These are phyloP conservation scores for Zalaria obscura DNA, from an alignment of 2,329 filamentous ascomycete species.

Conservation along the genomic window DNA sequence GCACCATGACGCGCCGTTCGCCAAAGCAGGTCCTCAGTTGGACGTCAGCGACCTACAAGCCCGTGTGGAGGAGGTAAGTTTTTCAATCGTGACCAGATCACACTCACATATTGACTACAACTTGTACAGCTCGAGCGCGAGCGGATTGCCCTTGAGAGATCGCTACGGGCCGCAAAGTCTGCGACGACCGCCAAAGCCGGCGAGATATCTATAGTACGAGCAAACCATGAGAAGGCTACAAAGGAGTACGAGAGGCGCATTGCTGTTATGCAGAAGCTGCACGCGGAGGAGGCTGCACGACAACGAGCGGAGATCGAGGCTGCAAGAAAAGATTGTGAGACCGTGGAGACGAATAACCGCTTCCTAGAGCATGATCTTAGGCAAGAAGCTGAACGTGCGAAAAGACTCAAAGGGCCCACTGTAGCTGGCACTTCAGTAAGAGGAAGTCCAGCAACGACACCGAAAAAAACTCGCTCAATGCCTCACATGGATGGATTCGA, in stretches of 20 bases:
- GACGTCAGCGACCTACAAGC: conserved; percentile 22
- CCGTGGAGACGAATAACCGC: conserved; percentile 52
- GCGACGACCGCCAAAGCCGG: conserved; percentile 51
- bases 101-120: too few species aligned
- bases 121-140: conserved; percentile 27
- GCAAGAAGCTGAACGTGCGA: conserved; percentile 42
- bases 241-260: conserved; percentile 51
- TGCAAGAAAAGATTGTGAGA: conserved; percentile 50
- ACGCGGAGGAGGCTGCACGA: conserved; percentile 49
- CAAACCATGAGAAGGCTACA: conserved; percentile 48
- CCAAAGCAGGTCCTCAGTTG: conserved; percentile 1
- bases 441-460: conserved; percentile 35
- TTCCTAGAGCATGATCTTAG: conserved; percentile 60
- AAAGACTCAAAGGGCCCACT: conserved; percentile 23
- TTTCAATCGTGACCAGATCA: too few species aligned
- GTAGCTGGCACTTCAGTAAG: conserved; percentile 9
- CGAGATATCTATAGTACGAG: conserved; percentile 61
- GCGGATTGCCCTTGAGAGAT: conserved; percentile 20
- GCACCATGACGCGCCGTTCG: background rate
- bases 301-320: conserved; percentile 51
- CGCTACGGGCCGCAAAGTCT: conserved; percentile 27
- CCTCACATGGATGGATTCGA: conserved; percentile 65
- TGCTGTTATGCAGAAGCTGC: conserved; percentile 45
- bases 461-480: conserved; percentile 46
- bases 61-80: conserved; percentile 23